These are phyloP conservation scores for Clitopilus passeckerianus DNA, from an alignment of 768 basidiomycete genomes.

Conservation along the genomic window DNA sequence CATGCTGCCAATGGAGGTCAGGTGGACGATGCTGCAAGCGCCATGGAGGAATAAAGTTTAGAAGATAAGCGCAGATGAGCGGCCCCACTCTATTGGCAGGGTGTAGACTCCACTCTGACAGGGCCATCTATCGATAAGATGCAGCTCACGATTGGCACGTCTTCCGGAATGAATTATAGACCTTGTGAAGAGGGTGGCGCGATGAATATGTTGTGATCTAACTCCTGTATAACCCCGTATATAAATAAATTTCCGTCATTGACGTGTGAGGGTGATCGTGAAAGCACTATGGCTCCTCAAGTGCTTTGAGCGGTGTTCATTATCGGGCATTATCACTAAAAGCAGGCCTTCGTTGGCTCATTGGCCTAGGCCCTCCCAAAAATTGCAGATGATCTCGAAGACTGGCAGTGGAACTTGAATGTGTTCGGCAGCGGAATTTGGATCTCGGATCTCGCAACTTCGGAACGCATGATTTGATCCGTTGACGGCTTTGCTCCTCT, in stretches of 20 bases:
- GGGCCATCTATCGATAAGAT: not conserved
- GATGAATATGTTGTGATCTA: no score
- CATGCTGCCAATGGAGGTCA: not conserved
- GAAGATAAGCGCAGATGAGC: not conserved
- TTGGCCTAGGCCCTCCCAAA: not conserved
- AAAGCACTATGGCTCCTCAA: no score
- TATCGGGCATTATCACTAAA: no score
- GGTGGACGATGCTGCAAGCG: slow-evolving; percentile 13
- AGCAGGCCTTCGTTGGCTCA: no score
- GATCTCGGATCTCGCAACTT: not conserved
- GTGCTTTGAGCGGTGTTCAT: no score
- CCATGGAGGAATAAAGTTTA: slow-evolving; percentile 35
- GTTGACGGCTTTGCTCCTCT: not conserved
- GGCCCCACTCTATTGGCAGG: not conserved
- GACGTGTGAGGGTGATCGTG: no score
- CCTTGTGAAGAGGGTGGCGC: no score
- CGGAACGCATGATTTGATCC: not conserved
- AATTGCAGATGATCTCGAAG: not conserved
- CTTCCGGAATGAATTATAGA: no score
- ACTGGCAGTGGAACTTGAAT: no score
- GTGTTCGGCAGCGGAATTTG: not conserved
- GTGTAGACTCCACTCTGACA: not conserved
- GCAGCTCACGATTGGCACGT: not conserved
- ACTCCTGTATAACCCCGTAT: no score
- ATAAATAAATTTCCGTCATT: no score